A percentile compares a stretch with the other conserved stretches of the same genome.
phyloP scores from a whole-genome alignment of 768 basidiomycete genomes.

The Leccinellum albellum region DNA sequence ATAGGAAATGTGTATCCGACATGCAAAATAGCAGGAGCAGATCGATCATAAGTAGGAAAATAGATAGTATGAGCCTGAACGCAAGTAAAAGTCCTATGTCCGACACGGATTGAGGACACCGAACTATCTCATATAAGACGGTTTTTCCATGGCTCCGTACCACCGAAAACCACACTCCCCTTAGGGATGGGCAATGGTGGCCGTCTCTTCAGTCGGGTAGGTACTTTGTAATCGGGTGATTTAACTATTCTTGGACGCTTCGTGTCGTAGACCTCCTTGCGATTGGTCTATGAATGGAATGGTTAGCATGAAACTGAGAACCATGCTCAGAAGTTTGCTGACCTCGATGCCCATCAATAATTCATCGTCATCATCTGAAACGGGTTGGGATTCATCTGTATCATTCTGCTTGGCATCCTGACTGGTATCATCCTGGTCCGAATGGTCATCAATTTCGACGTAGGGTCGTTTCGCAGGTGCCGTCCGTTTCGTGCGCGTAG shows the following conservation, averaged over 20 bases:
- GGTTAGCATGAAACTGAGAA: background rate
- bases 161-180: conserved; percentile 7
- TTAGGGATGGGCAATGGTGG: conserved; percentile 12
- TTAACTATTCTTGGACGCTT: conserved; percentile 22
- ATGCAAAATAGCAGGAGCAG: conserved; percentile 2
- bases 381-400: conserved; percentile 12
- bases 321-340: conserved; percentile 8
- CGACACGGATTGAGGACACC: too few species aligned
- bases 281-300: conserved; percentile 35
- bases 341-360: conserved; percentile 62
- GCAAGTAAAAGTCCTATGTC: background rate
- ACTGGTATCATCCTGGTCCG: conserved; percentile 15
- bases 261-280: conserved; percentile 33
- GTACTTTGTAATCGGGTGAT: conserved; percentile 2
- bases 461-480: conserved; percentile 23
- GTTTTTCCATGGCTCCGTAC: too few species aligned
- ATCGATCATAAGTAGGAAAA: conserved; percentile 9
- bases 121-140: too few species aligned
- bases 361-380: conserved; percentile 53
- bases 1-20: conserved; percentile 8
- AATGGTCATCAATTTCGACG: conserved; percentile 30
- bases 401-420: conserved; percentile 11
- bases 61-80: conserved; percentile 5
- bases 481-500: conserved; percentile 20
- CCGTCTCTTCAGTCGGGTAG: conserved; percentile 19